Conservation (phyloP, 1,284 basidiomycete species). For the Chalciporus sp. region DNA sequence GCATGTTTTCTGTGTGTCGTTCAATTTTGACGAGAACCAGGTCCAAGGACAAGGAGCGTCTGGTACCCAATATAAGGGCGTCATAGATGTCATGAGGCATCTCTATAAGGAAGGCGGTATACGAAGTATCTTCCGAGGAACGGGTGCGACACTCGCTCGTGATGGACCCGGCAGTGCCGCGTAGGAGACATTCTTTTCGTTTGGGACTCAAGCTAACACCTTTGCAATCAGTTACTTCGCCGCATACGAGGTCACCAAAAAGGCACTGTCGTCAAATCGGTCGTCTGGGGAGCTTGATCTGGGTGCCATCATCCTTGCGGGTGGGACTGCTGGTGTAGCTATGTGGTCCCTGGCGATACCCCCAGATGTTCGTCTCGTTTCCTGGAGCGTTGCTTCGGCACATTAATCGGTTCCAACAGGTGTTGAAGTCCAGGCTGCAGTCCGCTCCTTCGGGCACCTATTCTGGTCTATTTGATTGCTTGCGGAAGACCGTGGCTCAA, state of each 20-base stretch:
- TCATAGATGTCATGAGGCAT: slow-evolving; percentile 88
- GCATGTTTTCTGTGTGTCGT: slow-evolving; percentile 2
- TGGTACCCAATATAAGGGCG: slow-evolving; percentile 84
- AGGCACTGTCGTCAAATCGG: slow-evolving; percentile 77
- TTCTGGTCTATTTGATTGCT: slow-evolving; percentile 91
- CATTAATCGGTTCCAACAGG: slow-evolving; percentile 49
- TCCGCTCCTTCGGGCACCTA: slow-evolving; percentile 97
- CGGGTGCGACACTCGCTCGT: slow-evolving; percentile 87
- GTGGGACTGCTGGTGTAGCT: slow-evolving; percentile 93
- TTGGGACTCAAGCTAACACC: slow-evolving; percentile 2
- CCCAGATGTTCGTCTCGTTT: slow-evolving; percentile 72
- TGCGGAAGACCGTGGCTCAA: slow-evolving; percentile 87
- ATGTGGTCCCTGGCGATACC: slow-evolving; percentile 98
- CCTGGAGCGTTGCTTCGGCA: neutral
- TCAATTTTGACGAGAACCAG: slow-evolving; percentile 38
- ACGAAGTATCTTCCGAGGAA: slow-evolving; percentile 91
- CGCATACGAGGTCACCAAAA: slow-evolving; percentile 95
- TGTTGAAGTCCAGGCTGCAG: slow-evolving; percentile 95
- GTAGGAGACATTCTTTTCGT: slow-evolving; percentile 48
- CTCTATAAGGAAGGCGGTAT: slow-evolving; percentile 95
- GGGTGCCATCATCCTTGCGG: slow-evolving; percentile 87
- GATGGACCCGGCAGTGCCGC: slow-evolving; percentile 98
- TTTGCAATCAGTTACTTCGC: slow-evolving; percentile 81
- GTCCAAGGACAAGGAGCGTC: slow-evolving; percentile 86
- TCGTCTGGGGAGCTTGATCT: slow-evolving; percentile 84